These are phyloP conservation scores for Linnemannia elongata DNA, from an alignment of 192 early-diverging fungal species.

Conservation along the genomic window DNA sequence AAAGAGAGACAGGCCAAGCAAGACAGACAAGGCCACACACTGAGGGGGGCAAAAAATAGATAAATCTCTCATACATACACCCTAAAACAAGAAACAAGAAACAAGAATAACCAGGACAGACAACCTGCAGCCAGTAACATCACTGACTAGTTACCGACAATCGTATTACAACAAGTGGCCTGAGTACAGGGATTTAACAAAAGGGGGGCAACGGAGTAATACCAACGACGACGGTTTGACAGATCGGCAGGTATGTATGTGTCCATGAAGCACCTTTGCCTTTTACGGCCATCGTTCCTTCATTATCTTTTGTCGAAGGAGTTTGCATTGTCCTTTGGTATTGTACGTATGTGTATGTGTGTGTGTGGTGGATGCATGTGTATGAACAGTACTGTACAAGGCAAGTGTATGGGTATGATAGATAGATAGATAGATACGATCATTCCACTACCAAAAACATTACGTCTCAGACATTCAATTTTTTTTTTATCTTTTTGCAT, in stretches of 20 bases:
- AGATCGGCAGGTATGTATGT: background rate
- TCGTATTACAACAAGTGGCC: background rate
- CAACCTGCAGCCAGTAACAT: background rate
- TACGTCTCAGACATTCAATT: background rate
- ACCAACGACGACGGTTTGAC: background rate
- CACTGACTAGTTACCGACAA: background rate
- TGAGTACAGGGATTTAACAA: background rate
- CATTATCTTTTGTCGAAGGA: background rate
- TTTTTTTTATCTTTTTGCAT: background rate
- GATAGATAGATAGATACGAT: too few species aligned
- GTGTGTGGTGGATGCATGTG: too few species aligned
- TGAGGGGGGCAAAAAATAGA: too few species aligned
- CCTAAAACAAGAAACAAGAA: too few species aligned
- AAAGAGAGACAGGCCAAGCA: too few species aligned
- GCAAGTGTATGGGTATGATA: too few species aligned
- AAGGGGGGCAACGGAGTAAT: background rate
- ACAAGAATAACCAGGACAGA: background rate
- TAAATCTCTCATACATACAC: too few species aligned
- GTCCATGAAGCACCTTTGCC: background rate
- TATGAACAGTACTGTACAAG: too few species aligned
- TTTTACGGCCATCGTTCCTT: background rate
- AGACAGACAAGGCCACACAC: too few species aligned
- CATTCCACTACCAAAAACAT: background rate
- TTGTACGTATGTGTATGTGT: too few species aligned
- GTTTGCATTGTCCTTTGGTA: too few species aligned